Conservation (phyloP, 768 basidiomycete genomes). For the Omphalotus guepiniiformis region DNA sequence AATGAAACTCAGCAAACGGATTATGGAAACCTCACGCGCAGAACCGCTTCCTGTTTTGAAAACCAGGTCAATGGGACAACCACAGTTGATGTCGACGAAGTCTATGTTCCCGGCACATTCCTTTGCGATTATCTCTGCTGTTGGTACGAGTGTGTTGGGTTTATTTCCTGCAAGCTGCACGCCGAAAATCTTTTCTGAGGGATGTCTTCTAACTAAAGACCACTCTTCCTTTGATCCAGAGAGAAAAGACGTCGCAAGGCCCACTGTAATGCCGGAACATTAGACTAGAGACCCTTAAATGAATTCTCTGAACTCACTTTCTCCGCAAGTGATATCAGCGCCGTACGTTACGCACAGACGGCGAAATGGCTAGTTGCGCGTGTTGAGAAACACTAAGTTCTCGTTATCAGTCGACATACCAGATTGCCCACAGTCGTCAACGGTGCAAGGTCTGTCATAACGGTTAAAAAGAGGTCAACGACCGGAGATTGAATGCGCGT, state of each 20-base stretch:
- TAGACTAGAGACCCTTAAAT: background rate
- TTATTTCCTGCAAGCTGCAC: constrained; percentile 92
- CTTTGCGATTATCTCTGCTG: constrained; percentile 75
- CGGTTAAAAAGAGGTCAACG: background rate
- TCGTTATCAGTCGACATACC: constrained; percentile 38
- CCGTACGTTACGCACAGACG: constrained; percentile 83
- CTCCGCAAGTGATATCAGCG: constrained; percentile 93
- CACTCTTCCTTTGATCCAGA: constrained; percentile 90
- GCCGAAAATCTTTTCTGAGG: constrained; percentile 83
- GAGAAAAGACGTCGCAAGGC: constrained; percentile 87
- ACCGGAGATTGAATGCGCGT: background rate
- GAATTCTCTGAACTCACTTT: constrained; percentile 50
- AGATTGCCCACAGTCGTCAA: constrained; percentile 95
- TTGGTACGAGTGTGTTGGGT: constrained; percentile 69
- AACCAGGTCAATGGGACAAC: constrained; percentile 96
- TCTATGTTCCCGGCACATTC: constrained; percentile 68
- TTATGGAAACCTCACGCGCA: constrained; percentile 51
- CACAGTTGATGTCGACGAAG: constrained; percentile 94
- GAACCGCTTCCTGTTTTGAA: constrained; percentile 89
- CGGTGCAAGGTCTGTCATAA: constrained; percentile 44
- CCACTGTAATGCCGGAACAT: constrained; percentile 51
- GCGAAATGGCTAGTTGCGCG: constrained; percentile 71
- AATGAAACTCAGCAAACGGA: constrained; percentile 2
- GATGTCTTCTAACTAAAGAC: constrained; percentile 87
- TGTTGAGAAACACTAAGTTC: background rate